phyloP scores from a whole-genome alignment of 805 yeast genomes.

The Yamadazyma ubonensis region DNA sequence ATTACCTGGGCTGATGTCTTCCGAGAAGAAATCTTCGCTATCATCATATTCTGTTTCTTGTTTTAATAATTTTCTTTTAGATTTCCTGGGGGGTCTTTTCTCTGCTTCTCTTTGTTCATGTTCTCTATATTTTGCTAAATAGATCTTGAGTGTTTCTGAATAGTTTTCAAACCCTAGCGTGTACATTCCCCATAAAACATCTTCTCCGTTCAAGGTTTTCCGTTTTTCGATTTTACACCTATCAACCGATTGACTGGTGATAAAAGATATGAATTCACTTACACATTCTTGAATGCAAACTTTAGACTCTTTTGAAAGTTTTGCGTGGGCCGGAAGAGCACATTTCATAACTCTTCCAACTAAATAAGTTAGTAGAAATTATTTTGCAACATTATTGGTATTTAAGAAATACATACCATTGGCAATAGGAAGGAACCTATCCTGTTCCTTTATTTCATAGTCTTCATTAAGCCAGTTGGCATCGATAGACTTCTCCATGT shows the following conservation, averaged over 20 bases:
- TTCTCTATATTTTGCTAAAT: slow-evolving; percentile 34
- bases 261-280: slow-evolving; percentile 75
- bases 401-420: slow-evolving; percentile 29
- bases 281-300: slow-evolving; percentile 84
- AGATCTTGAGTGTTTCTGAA: slow-evolving; percentile 73
- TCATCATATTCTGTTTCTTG: slow-evolving; percentile 7
- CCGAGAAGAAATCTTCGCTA: slow-evolving; percentile 14
- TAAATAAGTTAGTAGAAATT: slow-evolving; percentile 16
- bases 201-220: slow-evolving; percentile 79
- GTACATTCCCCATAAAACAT: slow-evolving; percentile 63
- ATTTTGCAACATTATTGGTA: not conserved
- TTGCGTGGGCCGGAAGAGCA: slow-evolving; percentile 70
- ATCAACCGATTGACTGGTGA: slow-evolving; percentile 79
- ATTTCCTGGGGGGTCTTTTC: slow-evolving; percentile 13
- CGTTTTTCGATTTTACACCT: slow-evolving; percentile 68
- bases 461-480: slow-evolving; percentile 22
- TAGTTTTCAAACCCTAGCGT: slow-evolving; percentile 77
- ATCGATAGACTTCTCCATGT: slow-evolving; percentile 11
- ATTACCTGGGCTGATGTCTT: slow-evolving; percentile 16
- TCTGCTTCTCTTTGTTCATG: slow-evolving; percentile 17
- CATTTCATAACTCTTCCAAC: slow-evolving; percentile 75
- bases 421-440: slow-evolving; percentile 44
- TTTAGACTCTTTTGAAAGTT: slow-evolving; percentile 75
- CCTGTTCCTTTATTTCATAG: slow-evolving; percentile 46
- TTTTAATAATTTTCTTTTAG: slow-evolving; percentile 6